phyloP scores from a whole-genome alignment of 2,329 filamentous ascomycete species.

The Fusarium mexicanum region DNA sequence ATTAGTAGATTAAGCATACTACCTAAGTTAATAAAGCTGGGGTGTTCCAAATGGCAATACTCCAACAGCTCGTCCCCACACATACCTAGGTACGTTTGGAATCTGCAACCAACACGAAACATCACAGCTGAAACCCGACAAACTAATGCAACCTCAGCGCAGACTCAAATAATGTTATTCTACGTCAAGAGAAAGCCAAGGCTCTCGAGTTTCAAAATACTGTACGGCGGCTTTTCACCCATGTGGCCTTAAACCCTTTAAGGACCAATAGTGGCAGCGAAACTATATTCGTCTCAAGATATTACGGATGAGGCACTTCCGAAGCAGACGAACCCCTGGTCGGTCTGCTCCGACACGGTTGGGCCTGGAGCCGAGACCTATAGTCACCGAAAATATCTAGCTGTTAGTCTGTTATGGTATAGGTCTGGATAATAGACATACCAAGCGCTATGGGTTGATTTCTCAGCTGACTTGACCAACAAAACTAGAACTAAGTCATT shows the following conservation, averaged over 20 bases:
- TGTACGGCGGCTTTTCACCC: not conserved
- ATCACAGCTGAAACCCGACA: conserved; percentile 1
- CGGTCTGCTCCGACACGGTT: conserved; percentile 15
- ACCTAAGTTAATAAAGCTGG: not conserved
- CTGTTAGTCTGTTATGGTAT: not conserved
- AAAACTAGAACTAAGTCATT: not conserved
- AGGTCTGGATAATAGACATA: conserved; percentile 12
- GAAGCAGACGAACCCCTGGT: conserved; percentile 22
- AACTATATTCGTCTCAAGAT: conserved; percentile 36
- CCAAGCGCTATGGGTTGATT: conserved; percentile 17
- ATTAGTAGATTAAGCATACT: not conserved
- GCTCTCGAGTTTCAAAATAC: conserved; percentile 2
- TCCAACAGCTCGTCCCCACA: not conserved
- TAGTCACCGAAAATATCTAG: conserved; percentile 4
- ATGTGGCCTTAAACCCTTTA: not conserved
- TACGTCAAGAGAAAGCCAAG: not conserved
- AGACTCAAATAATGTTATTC: not conserved
- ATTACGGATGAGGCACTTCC: conserved; percentile 38
- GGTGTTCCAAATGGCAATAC: conserved; percentile 2
- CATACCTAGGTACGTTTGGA: not conserved
- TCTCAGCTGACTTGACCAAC: not conserved
- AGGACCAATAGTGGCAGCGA: conserved; percentile 18
- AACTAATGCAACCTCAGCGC: not conserved
- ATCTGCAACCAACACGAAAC: conserved; percentile 36
- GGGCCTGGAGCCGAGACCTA: conserved; percentile 20